Evolutionary conservation across 2,329 filamentous ascomycete genomes (phyloP).

Genomic region (Fusarium cyanostomum): DNA sequence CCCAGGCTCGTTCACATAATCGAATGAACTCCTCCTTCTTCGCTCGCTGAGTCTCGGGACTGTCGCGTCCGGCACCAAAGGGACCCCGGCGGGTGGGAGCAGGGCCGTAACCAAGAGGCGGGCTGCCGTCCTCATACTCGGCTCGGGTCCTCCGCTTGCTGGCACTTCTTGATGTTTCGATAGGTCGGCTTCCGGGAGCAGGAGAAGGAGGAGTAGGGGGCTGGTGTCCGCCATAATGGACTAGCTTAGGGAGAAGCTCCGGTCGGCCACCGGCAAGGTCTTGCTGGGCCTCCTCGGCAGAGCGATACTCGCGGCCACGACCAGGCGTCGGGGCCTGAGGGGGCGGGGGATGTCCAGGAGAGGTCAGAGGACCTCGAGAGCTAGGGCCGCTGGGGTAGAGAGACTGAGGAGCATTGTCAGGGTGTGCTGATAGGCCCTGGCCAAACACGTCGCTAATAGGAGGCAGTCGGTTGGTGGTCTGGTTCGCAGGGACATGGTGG

Average conservation of each 20-base stretch:
- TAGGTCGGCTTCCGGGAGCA: conserved; percentile 60
- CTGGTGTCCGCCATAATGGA: conserved; percentile 95
- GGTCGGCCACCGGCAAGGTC: conserved; percentile 91
- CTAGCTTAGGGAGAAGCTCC: conserved; percentile 89
- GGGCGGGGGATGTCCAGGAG: conserved; percentile 75
- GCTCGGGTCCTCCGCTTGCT: conserved; percentile 81
- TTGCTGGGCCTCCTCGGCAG: conserved; percentile 93
- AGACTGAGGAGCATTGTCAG: conserved; percentile 60
- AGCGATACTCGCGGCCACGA: conserved; percentile 87
- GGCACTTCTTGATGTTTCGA: conserved; percentile 65
- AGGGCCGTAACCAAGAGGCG: conserved; percentile 81
- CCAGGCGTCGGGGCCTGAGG: conserved; percentile 62
- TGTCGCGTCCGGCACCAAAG: conserved; percentile 84
- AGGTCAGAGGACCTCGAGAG: conserved; percentile 75
- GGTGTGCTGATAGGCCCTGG: conserved; percentile 73
- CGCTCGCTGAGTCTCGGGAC: conserved; percentile 79
- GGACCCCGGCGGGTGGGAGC: conserved; percentile 70
- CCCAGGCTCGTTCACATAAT: conserved; percentile 91
- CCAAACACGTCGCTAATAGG: conserved; percentile 96
- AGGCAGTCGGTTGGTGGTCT: conserved; percentile 91
- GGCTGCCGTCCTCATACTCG: conserved; percentile 95
- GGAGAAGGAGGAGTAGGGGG: conserved; percentile 91
- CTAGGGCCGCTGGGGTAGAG: conserved; percentile 70
- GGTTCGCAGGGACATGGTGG: conserved; percentile 85
- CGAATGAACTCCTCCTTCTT: conserved; percentile 95